phyloP scores from a whole-genome alignment of 169 alveolate species.

The Plasmodium gaboni region DNA sequence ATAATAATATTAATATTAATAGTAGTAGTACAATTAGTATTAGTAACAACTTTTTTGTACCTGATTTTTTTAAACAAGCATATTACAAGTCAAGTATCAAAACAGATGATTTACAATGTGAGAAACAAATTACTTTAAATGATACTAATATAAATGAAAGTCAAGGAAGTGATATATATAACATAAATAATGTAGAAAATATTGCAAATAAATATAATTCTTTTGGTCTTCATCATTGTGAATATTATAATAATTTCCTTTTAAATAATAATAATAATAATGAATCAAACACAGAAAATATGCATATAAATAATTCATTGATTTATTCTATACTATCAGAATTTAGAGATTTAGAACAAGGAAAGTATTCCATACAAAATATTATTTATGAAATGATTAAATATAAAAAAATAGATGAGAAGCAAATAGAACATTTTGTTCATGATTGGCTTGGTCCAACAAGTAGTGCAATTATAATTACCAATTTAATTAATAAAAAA shows the following conservation, averaged over 20 bases:
- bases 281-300: not conserved
- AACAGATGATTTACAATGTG: too few species aligned
- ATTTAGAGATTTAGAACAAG: slow-evolving; percentile 61
- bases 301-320: slow-evolving; percentile 41
- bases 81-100: too few species aligned
- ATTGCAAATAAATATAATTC: not conserved
- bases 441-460: slow-evolving; percentile 70
- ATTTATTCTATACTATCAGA: slow-evolving; percentile 21
- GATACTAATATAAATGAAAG: too few species aligned
- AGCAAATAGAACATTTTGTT: slow-evolving; percentile 32
- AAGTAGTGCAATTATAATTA: slow-evolving; percentile 54
- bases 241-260: slow-evolving; percentile 26
- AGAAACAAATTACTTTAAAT: too few species aligned
- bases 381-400: slow-evolving; percentile 66
- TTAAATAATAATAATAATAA: slow-evolving; percentile 14
- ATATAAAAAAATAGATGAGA: slow-evolving; percentile 27
- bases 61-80: too few species aligned
- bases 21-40: too few species aligned
- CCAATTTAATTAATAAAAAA: slow-evolving; percentile 57
- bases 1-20: too few species aligned
- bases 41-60: too few species aligned
- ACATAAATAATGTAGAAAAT: not conserved
- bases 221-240: slow-evolving; percentile 13
- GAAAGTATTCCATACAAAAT: slow-evolving; percentile 56
- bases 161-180: not conserved